These are phyloP conservation scores for Termitomyces sp. DNA, from an alignment of 768 basidiomycete genomes.

Conservation along the genomic window DNA sequence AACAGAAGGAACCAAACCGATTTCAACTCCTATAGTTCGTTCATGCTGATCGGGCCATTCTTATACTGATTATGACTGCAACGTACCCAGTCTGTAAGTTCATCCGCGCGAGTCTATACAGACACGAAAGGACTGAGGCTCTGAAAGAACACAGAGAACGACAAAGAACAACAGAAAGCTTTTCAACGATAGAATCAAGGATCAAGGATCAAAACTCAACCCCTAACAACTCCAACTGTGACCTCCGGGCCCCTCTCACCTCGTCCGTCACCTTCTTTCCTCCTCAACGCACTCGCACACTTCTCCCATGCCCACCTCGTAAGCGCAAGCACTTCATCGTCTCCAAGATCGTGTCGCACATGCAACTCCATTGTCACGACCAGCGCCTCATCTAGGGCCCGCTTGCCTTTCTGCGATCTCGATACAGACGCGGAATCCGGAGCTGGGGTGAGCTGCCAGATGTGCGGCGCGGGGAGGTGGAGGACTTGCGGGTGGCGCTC, in stretches of 20 bases:
- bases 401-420: conserved; percentile 11
- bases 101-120: conserved; percentile 28
- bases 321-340: conserved; percentile 64
- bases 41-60: too few species aligned
- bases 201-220: conserved; percentile 19
- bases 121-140: not conserved
- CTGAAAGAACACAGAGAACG: not conserved
- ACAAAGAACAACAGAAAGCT: not conserved
- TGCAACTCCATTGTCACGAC: conserved; percentile 80
- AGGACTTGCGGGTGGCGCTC: conserved; percentile 81
- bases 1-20: too few species aligned
- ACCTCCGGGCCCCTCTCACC: conserved; percentile 48
- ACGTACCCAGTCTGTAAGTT: too few species aligned
- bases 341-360: conserved; percentile 58
- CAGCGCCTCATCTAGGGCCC: conserved; percentile 27
- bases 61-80: too few species aligned
- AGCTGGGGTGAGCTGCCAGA: conserved; percentile 76
- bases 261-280: conserved; percentile 28
- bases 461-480: conserved; percentile 79
- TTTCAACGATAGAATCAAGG: not conserved
- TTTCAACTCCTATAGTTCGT: too few species aligned
- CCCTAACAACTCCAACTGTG: conserved; percentile 68
- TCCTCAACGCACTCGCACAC: conserved; percentile 46
- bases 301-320: conserved; percentile 76
- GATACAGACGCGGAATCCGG: conserved; percentile 6